Evolutionary conservation across 495 filamentous ascomycete genomes (phyloP), one percentile per base, ranked within the genome.

Genomic region (Hypoxylon cercidicola): DNA sequence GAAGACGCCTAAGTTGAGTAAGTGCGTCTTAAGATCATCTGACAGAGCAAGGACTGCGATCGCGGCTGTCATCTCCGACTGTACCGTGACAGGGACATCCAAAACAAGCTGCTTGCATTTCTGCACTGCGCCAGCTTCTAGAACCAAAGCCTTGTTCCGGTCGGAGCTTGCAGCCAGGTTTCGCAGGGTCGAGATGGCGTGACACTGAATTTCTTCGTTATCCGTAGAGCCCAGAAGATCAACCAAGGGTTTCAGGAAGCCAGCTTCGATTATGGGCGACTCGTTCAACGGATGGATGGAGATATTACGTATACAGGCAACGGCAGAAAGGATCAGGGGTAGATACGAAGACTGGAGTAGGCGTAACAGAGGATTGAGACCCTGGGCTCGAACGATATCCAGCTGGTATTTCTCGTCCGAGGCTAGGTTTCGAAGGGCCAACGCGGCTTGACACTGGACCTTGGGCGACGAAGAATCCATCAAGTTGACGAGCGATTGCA

Each of bases 391-490:
- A 37, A 99, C 95, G 70, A 99, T 97, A 69, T 99, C 95, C 16
- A 98, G 87, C 77, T 99, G 95, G 68, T 99, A 99, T 77, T 97
- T 96, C 72, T 99, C 95, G 72, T 99, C 95, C 30, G 96, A 98
- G 7, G 95, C 95, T 48, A 99, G 82, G 72, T 99, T 99, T 69
- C 95, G 87, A 39, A 99, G 86, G 25, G 95, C 95, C 19, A 99
- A 79, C 16, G 96, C 95, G 37, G 95, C 95, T 79, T 99, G 95
- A 72, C 96, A 98, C 74, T 99, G 95, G 10, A 99, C 95, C 74
- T 97, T 98, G 16, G 96, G 95, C 10, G 95, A 97, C 8, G 91
- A 91, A 0, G 93, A 97, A 70, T 97, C 93, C 92, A 98, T 98
- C 18, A 99, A 82, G 65, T 96, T 92, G 23, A 98, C 94, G 37